phyloP scores from a whole-genome alignment of 768 basidiomycete species.

The Suillus brevipes region DNA sequence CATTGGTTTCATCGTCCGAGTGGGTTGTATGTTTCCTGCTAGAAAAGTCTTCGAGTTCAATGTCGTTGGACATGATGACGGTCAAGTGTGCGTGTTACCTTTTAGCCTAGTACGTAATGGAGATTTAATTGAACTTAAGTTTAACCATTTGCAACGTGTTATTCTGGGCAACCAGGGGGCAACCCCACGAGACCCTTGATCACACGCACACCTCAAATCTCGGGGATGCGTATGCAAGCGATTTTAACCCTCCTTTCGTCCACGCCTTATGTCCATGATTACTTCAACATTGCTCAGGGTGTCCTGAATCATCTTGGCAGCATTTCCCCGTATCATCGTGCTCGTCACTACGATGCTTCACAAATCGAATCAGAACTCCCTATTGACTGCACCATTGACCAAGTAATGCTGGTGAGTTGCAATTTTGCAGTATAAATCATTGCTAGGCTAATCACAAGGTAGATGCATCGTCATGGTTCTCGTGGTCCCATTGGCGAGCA shows the following conservation, averaged over 20 bases:
- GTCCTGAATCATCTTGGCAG: conserved; percentile 29
- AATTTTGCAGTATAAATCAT: background rate
- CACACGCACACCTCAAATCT: no score
- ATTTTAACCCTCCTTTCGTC: background rate
- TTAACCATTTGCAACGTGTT: background rate
- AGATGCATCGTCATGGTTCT: conserved; percentile 40
- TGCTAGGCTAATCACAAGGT: background rate
- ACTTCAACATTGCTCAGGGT: conserved; percentile 5
- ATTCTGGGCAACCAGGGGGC: background rate
- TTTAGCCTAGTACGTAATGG: background rate
- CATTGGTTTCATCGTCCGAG: conserved; percentile 15
- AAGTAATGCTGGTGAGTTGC: conserved; percentile 37
- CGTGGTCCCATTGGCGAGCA: conserved; percentile 36
- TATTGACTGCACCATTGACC: conserved; percentile 39
- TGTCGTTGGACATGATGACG: conserved; percentile 29
- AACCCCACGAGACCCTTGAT: background rate
- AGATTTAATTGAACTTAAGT: background rate
- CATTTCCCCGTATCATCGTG: conserved; percentile 38
- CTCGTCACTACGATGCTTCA: conserved; percentile 30
- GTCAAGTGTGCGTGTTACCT: background rate
- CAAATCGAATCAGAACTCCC: conserved; percentile 28
- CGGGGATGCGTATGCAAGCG: background rate
- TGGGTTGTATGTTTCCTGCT: conserved; percentile 7
- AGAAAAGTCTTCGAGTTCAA: conserved; percentile 45
- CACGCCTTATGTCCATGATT: conserved; percentile 20